A percentile compares a stretch with the other conserved stretches of the same genome.
Evolutionary conservation across 257 asterid genomes (phyloP).

Genomic region (Lavandula angustifolia): DNA sequence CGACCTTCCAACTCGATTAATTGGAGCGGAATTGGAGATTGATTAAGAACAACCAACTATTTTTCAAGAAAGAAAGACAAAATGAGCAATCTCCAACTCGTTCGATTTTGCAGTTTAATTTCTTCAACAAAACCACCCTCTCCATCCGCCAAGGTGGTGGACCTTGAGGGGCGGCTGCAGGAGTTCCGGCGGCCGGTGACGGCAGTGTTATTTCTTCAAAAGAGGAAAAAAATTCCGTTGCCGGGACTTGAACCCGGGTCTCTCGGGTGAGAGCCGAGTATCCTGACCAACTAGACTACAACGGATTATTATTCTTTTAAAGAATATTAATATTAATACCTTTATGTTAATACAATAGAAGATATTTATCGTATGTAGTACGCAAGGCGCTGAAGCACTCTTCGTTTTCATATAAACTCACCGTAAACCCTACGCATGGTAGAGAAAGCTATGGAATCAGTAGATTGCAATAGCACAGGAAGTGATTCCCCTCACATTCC

Average conservation of each 20-base stretch:
- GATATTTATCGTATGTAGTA: background rate
- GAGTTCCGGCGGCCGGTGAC: conserved; percentile 45
- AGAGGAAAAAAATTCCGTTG: conserved; percentile 52
- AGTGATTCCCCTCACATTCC: conserved; percentile 24
- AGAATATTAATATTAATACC: no score
- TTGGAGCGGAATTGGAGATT: no score
- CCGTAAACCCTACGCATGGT: conserved; percentile 19
- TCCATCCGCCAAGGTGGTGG: conserved; percentile 43
- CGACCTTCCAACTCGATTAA: no score
- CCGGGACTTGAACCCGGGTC: conserved; percentile 99
- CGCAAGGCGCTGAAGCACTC: background rate
- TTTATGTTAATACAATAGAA: no score
- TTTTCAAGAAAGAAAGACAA: no score
- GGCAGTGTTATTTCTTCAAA: no score
- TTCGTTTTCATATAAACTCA: background rate
- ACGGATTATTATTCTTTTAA: conserved; percentile 43
- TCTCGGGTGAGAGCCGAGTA: conserved; percentile 97
- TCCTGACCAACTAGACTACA: conserved; percentile 99
- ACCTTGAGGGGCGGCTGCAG: conserved; percentile 45
- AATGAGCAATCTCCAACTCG: no score
- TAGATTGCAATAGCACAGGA: background rate
- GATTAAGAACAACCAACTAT: no score
- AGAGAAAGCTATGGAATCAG: conserved; percentile 18
- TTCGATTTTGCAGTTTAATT: no score
- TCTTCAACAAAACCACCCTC: background rate